phyloP scores from a whole-genome alignment of 495 filamentous ascomycete genomes.

The Pseudoneurospora amorphoporcata region DNA sequence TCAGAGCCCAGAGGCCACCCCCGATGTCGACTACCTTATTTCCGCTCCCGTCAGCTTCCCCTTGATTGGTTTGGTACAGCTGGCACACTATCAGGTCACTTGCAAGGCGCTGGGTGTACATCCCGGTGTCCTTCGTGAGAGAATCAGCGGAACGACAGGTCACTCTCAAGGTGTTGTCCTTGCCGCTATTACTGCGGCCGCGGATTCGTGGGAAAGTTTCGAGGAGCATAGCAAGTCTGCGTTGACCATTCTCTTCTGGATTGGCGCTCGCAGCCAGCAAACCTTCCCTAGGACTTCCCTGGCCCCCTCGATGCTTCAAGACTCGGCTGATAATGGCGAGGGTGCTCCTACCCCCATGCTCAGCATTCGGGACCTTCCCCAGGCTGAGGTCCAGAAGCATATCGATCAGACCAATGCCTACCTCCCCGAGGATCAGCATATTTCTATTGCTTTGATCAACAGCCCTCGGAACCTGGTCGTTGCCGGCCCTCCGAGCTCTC shows the following conservation, averaged over 20 bases:
- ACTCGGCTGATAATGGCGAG: conserved; percentile 89
- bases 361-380: conserved; percentile 84
- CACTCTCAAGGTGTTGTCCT: conserved; percentile 96
- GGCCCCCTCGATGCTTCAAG: conserved; percentile 82
- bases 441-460: conserved; percentile 91
- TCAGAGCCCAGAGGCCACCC: conserved; percentile 72
- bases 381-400: conserved; percentile 78
- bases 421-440: conserved; percentile 82
- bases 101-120: conserved; percentile 81
- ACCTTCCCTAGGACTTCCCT: conserved; percentile 91
- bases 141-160: conserved; percentile 78
- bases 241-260: conserved; percentile 97
- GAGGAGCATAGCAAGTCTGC: conserved; percentile 64
- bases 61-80: conserved; percentile 87
- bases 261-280: conserved; percentile 95
- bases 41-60: conserved; percentile 96
- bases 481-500: conserved; percentile 86
- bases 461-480: conserved; percentile 95
- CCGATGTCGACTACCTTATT: conserved; percentile 90
- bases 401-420: conserved; percentile 94
- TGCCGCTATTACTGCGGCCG: conserved; percentile 82
- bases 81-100: conserved; percentile 87
- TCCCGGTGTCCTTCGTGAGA: conserved; percentile 74
- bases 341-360: conserved; percentile 94
- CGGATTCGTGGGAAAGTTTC: conserved; percentile 83